Base-by-base conservation (phyloP, 345 rosid genomes). In the Gossypium rotundifolium region DNA sequence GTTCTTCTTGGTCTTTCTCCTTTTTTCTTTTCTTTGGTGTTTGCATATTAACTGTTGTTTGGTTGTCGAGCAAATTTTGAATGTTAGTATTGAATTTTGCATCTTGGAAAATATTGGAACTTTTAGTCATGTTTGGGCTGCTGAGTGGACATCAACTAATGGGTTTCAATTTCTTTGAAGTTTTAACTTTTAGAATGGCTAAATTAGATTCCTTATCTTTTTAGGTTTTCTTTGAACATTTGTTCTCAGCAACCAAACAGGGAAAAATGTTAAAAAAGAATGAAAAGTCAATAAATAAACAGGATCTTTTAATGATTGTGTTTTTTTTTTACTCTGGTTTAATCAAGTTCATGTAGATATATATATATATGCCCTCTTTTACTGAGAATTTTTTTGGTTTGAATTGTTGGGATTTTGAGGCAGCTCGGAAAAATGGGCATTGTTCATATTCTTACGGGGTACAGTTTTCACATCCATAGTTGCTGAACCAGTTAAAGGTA, bases 401-500 rank as follows among this genome's bases (percentile, higher is more conserved):
- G 65, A 7, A 44, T 45, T 27, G 49, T 71, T 44, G 22, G 66
- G 17, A 6, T 65, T 57, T 27, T 72, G 58, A 17, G 20, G 38
- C 55, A 54, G 16, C 62, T 52, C 42, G 13, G 67, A 16, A 70
- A 77, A 75, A 74, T 75, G 81, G 77, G 71, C 42, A 46, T 51
- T 74, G 73, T 74, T 83, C 79, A 55, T 84, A 73, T 62, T 84
- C 58, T 71, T 84, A 60, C 7, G 81, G 23, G 92, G 84, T 75
- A 76, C 74, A 57, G 60, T 83, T 76, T 68, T 77, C 60, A 71
- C 81, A 11, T 76, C 79, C 45, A 71, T 75, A 73, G 10, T 70
- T 10, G 90, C 86, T 60, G 85, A 81, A 46, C 87, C 85, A 49
- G 84, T 85, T n/a, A 89, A 84, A 83, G 96, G 90, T 73, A 88